Conservation (phyloP, 2,329 filamentous ascomycete genomes). For the Diaporthe nobilis region DNA sequence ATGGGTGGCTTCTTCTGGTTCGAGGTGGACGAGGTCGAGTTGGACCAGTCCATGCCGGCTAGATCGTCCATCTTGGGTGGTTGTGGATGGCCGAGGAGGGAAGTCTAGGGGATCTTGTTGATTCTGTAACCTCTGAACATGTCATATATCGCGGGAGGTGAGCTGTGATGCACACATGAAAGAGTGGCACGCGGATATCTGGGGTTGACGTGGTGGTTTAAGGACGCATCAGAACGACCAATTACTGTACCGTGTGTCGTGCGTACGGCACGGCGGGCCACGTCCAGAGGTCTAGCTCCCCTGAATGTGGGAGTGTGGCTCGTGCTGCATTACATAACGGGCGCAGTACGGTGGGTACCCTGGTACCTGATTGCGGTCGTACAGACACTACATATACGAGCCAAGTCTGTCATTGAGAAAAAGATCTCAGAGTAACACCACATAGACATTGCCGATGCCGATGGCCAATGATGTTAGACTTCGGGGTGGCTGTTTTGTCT, state of each 20-base stretch:
- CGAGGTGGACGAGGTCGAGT: conserved; percentile 52
- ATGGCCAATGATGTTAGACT: not conserved
- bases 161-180: conserved; percentile 30
- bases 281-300: not conserved
- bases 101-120: conserved; percentile 39
- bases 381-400: not conserved
- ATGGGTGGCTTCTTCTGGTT: conserved; percentile 57
- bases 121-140: conserved; percentile 42
- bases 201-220: not conserved
- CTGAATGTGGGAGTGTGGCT: not conserved
- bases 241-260: not conserved
- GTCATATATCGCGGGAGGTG: conserved; percentile 30
- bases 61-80: conserved; percentile 71
- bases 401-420: not conserved
- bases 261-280: not conserved
- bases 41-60: conserved; percentile 71
- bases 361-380: not conserved
- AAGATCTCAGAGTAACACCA: not conserved
- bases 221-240: not conserved
- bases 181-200: conserved; percentile 17
- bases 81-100: conserved; percentile 8
- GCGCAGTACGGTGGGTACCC: not conserved
- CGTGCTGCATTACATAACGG: conserved; percentile 9
- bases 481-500: not conserved
- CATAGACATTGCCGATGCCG: not conserved